Conservation (phyloP, 768 basidiomycete species). For the Asterophora parasitica region DNA sequence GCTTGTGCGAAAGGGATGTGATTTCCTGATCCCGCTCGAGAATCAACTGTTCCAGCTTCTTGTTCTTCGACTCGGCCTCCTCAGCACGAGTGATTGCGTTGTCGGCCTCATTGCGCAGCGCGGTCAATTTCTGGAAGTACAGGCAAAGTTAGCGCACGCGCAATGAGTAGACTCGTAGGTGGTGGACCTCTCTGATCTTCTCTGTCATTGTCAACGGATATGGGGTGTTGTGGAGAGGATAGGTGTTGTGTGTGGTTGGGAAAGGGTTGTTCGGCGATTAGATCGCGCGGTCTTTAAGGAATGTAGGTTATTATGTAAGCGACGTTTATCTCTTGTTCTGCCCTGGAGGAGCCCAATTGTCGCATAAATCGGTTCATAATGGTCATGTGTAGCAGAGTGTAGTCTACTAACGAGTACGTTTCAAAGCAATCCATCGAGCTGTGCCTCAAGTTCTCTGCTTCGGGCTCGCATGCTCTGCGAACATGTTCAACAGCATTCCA, state of each 20-base stretch:
- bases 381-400: too few species aligned
- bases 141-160: not conserved
- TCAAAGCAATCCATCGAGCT: slow-evolving; percentile 17
- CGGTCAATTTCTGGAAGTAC: slow-evolving; percentile 65
- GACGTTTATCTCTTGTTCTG: not conserved
- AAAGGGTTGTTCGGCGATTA: slow-evolving; percentile 30
- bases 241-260: slow-evolving; percentile 17
- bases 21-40: slow-evolving; percentile 86
- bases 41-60: slow-evolving; percentile 65
- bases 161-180: not conserved
- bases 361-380: too few species aligned
- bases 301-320: slow-evolving; percentile 15
- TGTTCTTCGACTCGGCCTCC: slow-evolving; percentile 77
- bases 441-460: slow-evolving; percentile 19
- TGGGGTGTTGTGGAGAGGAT: slow-evolving; percentile 13
- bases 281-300: slow-evolving; percentile 23
- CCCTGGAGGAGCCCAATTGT: too few species aligned
- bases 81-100: slow-evolving; percentile 78
- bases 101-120: slow-evolving; percentile 85
- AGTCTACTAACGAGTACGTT: not conserved
- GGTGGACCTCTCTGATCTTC: slow-evolving; percentile 46
- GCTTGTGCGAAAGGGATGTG: slow-evolving; percentile 69
- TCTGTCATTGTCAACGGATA: slow-evolving; percentile 36
- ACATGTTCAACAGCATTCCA: slow-evolving; percentile 16
- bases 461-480: slow-evolving; percentile 16